phyloP scores from a whole-genome alignment of 257 asterid species.

The Anisodus tanguticus region DNA sequence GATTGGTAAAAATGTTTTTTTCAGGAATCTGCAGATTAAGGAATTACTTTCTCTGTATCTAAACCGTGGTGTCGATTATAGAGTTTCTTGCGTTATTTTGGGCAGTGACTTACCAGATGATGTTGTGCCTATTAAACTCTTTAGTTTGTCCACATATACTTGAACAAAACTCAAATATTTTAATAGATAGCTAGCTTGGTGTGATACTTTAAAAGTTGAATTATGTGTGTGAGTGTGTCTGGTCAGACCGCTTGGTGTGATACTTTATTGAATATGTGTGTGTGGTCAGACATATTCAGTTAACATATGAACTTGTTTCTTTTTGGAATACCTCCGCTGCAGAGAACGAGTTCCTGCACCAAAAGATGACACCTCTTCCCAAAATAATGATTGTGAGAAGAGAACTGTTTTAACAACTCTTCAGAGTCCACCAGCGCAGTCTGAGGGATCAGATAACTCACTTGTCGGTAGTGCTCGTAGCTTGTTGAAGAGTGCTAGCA shows the following conservation, averaged over 20 bases:
- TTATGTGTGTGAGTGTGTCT: background rate
- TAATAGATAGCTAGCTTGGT: background rate
- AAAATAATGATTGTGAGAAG: conserved; percentile 58
- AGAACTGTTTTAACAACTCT: conserved; percentile 67
- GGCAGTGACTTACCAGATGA: conserved; percentile 17
- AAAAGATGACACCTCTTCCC: conserved; percentile 52
- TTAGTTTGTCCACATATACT: conserved; percentile 7
- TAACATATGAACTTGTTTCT: background rate
- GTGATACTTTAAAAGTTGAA: background rate
- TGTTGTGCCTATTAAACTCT: background rate
- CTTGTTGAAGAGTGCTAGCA: conserved; percentile 93
- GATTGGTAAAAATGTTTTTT: background rate
- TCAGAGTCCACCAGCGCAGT: conserved; percentile 54
- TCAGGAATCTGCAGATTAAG: background rate
- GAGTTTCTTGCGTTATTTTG: conserved; percentile 7
- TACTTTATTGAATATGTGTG: background rate
- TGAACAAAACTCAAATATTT: background rate
- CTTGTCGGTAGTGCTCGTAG: conserved; percentile 59
- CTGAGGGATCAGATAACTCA: conserved; percentile 40
- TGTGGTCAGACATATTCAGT: background rate
- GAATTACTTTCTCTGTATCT: background rate
- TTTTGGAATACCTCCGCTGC: conserved; percentile 26
- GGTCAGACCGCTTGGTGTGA: background rate
- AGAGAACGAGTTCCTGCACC: conserved; percentile 91
- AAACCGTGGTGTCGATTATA: background rate